Percentiles rank a stretch among this genome's conserved stretches.
phyloP scores from a whole-genome alignment of 1,284 basidiomycete species.

The Apiotrichum gamsii region DNA sequence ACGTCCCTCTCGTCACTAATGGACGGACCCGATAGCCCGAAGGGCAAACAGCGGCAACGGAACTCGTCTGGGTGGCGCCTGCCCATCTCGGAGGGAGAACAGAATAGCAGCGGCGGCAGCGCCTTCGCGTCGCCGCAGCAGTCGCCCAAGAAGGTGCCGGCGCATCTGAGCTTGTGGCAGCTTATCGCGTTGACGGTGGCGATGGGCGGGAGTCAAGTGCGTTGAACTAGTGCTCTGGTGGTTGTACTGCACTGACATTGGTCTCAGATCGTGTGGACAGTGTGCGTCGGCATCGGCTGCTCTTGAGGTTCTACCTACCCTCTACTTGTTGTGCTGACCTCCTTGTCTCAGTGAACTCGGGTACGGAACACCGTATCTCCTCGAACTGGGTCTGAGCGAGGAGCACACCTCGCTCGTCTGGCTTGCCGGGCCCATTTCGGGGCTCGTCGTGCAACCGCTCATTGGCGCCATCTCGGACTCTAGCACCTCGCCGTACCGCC shows the following conservation, averaged over 20 bases:
- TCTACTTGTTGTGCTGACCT: too few species aligned
- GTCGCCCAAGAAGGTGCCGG: conserved; percentile 8
- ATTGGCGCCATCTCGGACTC: conserved; percentile 94
- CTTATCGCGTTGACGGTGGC: conserved; percentile 52
- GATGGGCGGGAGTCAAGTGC: conserved; percentile 68
- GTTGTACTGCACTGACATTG: neutral
- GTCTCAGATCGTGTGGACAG: conserved; percentile 41
- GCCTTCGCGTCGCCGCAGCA: neutral
- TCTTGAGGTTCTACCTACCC: too few species aligned
- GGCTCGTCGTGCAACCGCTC: conserved; percentile 87
- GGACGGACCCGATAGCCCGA: conserved; percentile 7
- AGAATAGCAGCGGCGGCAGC: neutral
- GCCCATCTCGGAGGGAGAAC: neutral
- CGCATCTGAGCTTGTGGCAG: conserved; percentile 16
- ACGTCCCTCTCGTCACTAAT: conserved; percentile 36
- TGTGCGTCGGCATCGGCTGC: too few species aligned
- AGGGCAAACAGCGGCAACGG: conserved; percentile 2
- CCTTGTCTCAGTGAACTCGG: conserved; percentile 54
- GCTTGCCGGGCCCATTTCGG: conserved; percentile 82
- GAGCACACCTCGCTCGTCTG: conserved; percentile 89
- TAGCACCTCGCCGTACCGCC: conserved; percentile 76
- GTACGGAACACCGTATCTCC: conserved; percentile 89
- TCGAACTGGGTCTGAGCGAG: conserved; percentile 81
- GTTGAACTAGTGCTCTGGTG: neutral
- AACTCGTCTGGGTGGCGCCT: neutral